These are phyloP conservation scores for Davidsoniella virescens DNA, from an alignment of 2,329 filamentous ascomycete genomes.

Conservation along the genomic window DNA sequence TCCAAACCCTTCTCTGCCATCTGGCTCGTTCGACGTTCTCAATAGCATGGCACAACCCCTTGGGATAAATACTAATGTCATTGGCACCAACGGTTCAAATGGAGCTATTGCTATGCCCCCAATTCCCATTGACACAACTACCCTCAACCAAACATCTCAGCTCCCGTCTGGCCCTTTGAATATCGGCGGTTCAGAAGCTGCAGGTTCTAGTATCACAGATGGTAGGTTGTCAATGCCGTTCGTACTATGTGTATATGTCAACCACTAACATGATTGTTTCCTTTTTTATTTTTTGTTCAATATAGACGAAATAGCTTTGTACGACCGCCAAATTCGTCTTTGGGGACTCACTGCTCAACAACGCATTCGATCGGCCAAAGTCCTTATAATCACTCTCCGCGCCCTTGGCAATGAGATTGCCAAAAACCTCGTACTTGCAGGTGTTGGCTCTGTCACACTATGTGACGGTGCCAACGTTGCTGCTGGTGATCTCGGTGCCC, in stretches of 20 bases:
- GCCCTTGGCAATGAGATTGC: slow-evolving; percentile 87
- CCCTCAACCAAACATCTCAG: no score
- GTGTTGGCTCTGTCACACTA: slow-evolving; percentile 78
- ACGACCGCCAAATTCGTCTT: slow-evolving; percentile 90
- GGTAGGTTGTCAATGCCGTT: no score
- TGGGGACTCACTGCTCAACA: slow-evolving; percentile 96
- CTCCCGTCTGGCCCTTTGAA: no score
- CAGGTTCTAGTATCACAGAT: no score
- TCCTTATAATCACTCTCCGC: slow-evolving; percentile 76
- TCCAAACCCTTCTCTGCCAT: no score
- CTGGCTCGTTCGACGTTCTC: no score
- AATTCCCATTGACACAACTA: no score
- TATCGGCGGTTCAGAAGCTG: no score
- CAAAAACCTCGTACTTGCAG: slow-evolving; percentile 91
- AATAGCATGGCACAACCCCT: no score
- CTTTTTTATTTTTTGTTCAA: not conserved
- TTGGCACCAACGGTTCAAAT: no score
- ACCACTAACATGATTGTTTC: not conserved
- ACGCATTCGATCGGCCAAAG: slow-evolving; percentile 74
- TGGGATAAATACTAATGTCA: no score
- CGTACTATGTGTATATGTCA: not conserved
- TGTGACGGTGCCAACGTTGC: slow-evolving; percentile 62
- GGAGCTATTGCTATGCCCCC: no score
- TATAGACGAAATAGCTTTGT: slow-evolving; percentile 89
- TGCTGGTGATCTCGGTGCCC: slow-evolving; percentile 63